A percentile compares a stretch with the other conserved stretches of the same genome.
Conservation (phyloP, 2,329 filamentous ascomycete genomes). For the Furcasterigmium furcatum region DNA sequence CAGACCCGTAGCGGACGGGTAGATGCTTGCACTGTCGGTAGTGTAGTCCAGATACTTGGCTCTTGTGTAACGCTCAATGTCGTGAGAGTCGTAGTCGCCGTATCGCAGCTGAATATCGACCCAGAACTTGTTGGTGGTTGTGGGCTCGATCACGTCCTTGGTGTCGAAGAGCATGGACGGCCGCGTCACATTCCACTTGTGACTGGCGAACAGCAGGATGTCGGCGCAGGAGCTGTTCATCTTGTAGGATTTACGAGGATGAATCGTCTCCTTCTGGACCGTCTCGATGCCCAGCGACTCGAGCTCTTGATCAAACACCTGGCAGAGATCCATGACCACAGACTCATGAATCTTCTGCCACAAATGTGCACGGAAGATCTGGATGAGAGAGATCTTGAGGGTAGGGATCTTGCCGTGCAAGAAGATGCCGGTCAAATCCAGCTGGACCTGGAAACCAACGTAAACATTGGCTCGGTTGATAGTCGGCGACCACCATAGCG, state of each 20-base stretch:
- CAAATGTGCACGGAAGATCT: conserved; percentile 98
- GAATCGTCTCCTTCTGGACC: conserved; percentile 98
- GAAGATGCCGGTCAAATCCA: conserved; percentile 98
- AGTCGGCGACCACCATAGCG: conserved; percentile 93
- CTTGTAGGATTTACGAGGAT: conserved; percentile 99
- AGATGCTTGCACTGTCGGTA: conserved; percentile 97
- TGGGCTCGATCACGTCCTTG: conserved; percentile 90
- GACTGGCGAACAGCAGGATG: conserved; percentile 92
- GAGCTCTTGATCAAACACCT: conserved; percentile 96
- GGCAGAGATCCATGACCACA: conserved; percentile 97
- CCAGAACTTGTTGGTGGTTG: conserved; percentile 99
- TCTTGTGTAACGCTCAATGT: conserved; percentile 95
- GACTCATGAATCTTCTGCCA: conserved; percentile 99
- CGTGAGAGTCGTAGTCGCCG: conserved; percentile 97
- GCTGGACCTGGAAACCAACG: conserved; percentile 97
- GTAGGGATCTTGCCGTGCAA: conserved; percentile 98
- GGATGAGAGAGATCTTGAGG: conserved; percentile 94
- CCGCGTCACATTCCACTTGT: conserved; percentile 97
- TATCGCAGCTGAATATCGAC: conserved; percentile 95
- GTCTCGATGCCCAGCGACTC: conserved; percentile 95
- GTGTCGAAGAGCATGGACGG: conserved; percentile 94
- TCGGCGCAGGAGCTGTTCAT: conserved; percentile 99
- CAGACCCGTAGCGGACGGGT: conserved; percentile 90
- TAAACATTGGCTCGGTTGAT: conserved; percentile 97
- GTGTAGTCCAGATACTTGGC: conserved; percentile 99